Evolutionary conservation across 2,329 filamentous ascomycete species (phyloP).

Genomic region (Ophiognomonia clavigignenti-juglandacearum): DNA sequence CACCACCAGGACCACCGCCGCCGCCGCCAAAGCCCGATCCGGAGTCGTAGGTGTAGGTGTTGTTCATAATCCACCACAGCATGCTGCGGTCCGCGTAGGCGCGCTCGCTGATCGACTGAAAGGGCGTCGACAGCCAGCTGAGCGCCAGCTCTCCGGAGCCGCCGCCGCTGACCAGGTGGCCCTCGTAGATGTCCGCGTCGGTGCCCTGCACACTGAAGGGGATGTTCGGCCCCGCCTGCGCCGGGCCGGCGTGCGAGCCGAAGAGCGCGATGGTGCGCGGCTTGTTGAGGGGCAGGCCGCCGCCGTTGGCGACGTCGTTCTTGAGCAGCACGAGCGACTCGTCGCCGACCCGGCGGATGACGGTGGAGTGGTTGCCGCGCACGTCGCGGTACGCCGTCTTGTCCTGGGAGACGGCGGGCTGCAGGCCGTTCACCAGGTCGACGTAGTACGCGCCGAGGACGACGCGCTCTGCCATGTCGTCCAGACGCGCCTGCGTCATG

Average conservation of each 20-base stretch:
- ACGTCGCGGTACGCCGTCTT: conserved; percentile 46
- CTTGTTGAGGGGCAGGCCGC: conserved; percentile 53
- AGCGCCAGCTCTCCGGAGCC: conserved; percentile 46
- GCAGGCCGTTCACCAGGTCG: conserved; percentile 38
- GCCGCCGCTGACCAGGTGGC: conserved; percentile 46
- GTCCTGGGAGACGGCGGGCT: conserved; percentile 40
- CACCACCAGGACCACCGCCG: conserved; percentile 6
- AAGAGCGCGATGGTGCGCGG: conserved; percentile 36
- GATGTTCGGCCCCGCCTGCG: conserved; percentile 40
- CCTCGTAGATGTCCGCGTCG: conserved; percentile 10
- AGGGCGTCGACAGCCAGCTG: conserved; percentile 48
- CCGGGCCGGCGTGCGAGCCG: conserved; percentile 55
- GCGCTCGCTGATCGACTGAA: conserved; percentile 43
- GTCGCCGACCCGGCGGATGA: conserved; percentile 45
- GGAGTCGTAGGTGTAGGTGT: conserved; percentile 12
- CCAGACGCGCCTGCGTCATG: conserved; percentile 47
- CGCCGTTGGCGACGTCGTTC: conserved; percentile 46
- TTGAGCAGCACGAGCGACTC: conserved; percentile 63
- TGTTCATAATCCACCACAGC: conserved; percentile 43
- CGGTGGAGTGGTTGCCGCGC: conserved; percentile 49
- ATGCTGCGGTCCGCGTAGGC: conserved; percentile 32
- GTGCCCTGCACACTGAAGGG: conserved; percentile 10
- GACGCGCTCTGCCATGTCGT: conserved; percentile 45
- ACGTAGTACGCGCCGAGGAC: conserved; percentile 54
- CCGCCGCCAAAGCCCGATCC: conserved; percentile 4